Percentiles rank a stretch among this genome's conserved stretches.
These are phyloP conservation scores for Botryobasidium botryosum DNA, from an alignment of 768 basidiomycete species.

Conservation along the genomic window DNA sequence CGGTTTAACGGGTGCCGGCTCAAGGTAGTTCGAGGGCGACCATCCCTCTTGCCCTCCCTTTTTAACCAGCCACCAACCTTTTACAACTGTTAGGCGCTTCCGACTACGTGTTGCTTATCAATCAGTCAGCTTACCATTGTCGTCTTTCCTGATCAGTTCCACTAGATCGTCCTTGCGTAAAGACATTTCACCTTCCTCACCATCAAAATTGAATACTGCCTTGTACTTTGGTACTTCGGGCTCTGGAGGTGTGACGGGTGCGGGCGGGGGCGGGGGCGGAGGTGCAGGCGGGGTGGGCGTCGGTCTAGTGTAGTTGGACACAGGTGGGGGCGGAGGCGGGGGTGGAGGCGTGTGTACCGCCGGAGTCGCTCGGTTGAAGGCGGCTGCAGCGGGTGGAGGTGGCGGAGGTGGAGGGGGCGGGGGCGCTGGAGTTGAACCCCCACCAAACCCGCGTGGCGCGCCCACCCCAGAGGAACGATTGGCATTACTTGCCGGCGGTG, in stretches of 20 bases:
- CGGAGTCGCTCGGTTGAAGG: too few relatives aligned
- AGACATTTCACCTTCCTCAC: conserved; percentile 83
- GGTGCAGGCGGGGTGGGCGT: conserved; percentile 24
- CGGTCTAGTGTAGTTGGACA: too few relatives aligned
- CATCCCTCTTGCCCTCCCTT: conserved; percentile 72
- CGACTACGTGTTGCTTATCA: not conserved
- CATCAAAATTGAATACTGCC: conserved; percentile 83
- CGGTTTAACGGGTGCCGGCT: conserved; percentile 51
- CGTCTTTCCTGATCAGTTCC: conserved; percentile 79
- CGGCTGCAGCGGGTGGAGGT: conserved; percentile 5
- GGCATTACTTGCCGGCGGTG: too few relatives aligned
- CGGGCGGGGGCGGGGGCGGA: conserved; percentile 34
- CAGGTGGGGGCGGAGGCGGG: conserved; percentile 27
- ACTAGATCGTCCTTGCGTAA: conserved; percentile 83
- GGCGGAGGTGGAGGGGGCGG: conserved; percentile 14
- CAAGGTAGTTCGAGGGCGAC: conserved; percentile 90
- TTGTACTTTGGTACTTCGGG: conserved; percentile 64
- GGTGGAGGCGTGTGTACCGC: conserved; percentile 14
- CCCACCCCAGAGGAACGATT: too few relatives aligned
- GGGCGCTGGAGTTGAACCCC: conserved; percentile 12
- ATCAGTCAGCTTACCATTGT: conserved; percentile 37
- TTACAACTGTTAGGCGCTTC: not conserved
- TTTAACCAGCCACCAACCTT: conserved; percentile 91
- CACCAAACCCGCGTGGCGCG: too few relatives aligned
- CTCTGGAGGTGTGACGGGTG: conserved; percentile 34